Conservation (phyloP, 129 eudicot species). For the Sambucus nigra region DNA sequence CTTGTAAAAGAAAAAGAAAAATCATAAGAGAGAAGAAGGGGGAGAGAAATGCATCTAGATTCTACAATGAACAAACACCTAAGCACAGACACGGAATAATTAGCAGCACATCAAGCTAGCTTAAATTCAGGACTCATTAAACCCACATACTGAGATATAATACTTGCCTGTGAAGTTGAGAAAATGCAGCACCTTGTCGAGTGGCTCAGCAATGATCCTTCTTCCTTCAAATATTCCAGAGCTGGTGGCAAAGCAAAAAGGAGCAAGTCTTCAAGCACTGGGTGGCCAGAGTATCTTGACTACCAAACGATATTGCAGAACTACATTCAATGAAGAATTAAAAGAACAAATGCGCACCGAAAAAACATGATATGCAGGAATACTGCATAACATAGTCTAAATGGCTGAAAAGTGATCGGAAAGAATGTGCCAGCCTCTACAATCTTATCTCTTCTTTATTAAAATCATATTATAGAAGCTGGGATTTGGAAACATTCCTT, state of each 20-base stretch:
- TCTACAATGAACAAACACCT: slow-evolving; percentile 8
- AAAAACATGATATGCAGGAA: slow-evolving; percentile 17
- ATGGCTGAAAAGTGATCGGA: slow-evolving; percentile 15
- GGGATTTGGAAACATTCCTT: neutral
- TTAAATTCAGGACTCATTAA: slow-evolving; percentile 12
- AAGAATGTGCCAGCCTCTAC: slow-evolving; percentile 4
- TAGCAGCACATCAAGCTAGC: neutral
- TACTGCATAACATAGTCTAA: slow-evolving; percentile 15
- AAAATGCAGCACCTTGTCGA: slow-evolving; percentile 24
- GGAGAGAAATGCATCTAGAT: too few relatives aligned
- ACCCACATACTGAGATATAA: slow-evolving; percentile 27
- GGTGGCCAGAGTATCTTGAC: slow-evolving; percentile 20
- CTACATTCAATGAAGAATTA: slow-evolving; percentile 18
- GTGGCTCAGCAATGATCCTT: slow-evolving; percentile 23
- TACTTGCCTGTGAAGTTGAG: slow-evolving; percentile 44
- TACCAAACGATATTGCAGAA: slow-evolving; percentile 9
- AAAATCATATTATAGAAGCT: neutral
- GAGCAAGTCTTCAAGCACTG: slow-evolving; percentile 7
- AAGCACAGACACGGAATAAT: neutral
- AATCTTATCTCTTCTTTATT: neutral
- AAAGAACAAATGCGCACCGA: slow-evolving; percentile 12
- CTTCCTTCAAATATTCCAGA: slow-evolving; percentile 16
- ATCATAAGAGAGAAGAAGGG: too few relatives aligned
- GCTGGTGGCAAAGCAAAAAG: slow-evolving; percentile 10
- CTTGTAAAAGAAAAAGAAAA: too few relatives aligned